Base-by-base conservation (phyloP, 768 basidiomycete species). In the Suillus occidentalis region DNA sequence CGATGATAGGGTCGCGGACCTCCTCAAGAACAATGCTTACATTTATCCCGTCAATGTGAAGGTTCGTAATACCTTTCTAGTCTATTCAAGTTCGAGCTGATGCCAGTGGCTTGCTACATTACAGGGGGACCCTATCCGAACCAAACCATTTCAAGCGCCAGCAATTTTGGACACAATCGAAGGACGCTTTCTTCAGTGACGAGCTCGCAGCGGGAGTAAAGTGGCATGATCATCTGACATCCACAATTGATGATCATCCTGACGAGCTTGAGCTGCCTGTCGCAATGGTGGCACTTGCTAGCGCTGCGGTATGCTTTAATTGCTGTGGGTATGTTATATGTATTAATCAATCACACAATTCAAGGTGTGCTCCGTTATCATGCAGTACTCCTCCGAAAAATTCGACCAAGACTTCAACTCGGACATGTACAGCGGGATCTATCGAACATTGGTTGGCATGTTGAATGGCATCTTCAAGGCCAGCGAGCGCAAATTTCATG, bases 51-150 rank as follows among this genome's bases (percentile, higher is more conserved):
- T n/a, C 1, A 47, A 61, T n/a, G 13, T 13, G 5, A 49, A 61
- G 42, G 61, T 61, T 45, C 22, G 10, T 31, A 36, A 25, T 10
- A 13, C 9, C 0, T 14, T 3, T 36, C 22, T 39, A 31, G 12
- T 47, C 31, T 42, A 2, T 37, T n/a, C n/a, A n/a, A n/a, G n/a
- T n/a, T 47, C 6, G 34, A 22, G 61, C 45, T 28, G 18, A 45
- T 28, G 28, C 28, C 28, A 28, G 28, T 61, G 39, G 22, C 10
- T 13, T 45, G 28, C 55, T 45, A 20, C 43, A 45, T 20, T 31
- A 28, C 28, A 63, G 63, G 56, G 63, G 20, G 57, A 57, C 34
- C 63, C 63, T 18, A 63, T 58, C n/a, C 43, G 39, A 25, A 63
- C 39, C 63, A 63, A 63, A 56, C 63, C 42, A 3, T 63, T 57